Evolutionary conservation across 352 stramenopile genomes (phyloP), one percentile per base, ranked within the genome.

Genomic region (Phytophthora constricta): DNA sequence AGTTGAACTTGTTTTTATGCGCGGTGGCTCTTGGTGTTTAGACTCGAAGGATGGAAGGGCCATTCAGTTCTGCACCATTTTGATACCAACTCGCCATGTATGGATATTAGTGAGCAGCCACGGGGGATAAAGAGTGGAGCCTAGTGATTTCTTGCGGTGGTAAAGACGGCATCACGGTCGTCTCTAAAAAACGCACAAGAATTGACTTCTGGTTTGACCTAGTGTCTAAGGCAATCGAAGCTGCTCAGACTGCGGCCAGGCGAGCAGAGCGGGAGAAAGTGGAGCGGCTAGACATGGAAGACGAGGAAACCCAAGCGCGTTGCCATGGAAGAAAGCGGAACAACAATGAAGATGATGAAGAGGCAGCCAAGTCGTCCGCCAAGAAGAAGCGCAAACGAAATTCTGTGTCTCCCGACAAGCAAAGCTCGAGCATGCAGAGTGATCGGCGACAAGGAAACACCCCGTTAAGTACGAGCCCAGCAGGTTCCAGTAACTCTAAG

Each of bases 171-270:
- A 45, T 76, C 11, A 68, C 58, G 5, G 46, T 87, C 1, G 65
- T 83, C 53, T 79, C 78, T 3, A 79, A 76, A 45, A 80, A 79
- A 37, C 57, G 79, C 46, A 75, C 74, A 23, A 74, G 79, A 60
- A 79, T 87, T 31, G 79, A 87, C 26, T 87, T 79, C 50, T 87
- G 76, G 79, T 87, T 74, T 67, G 79, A 87, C 66, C 74, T 85
- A 71, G 68, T 87, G 26, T 81, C 62, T 28, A 83, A 82, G 41
- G 52, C 58, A 23, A 54, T 85, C 23, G 68, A 79, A 42, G 66
- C 34, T 49, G 67, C 65, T 46, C 42, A 60, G 23, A 28, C 57
- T 55, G 37, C n/a, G 39, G 42, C 47, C 28, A 58, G 33, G 49
- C 52, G 64, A 53, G 33, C 19, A n/a, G 62, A 62, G 46, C 61